A percentile compares a stretch with the other conserved stretches of the same genome.
These are phyloP conservation scores for Pleurotus tuoliensis DNA, from an alignment of 768 basidiomycete genomes.

Conservation along the genomic window DNA sequence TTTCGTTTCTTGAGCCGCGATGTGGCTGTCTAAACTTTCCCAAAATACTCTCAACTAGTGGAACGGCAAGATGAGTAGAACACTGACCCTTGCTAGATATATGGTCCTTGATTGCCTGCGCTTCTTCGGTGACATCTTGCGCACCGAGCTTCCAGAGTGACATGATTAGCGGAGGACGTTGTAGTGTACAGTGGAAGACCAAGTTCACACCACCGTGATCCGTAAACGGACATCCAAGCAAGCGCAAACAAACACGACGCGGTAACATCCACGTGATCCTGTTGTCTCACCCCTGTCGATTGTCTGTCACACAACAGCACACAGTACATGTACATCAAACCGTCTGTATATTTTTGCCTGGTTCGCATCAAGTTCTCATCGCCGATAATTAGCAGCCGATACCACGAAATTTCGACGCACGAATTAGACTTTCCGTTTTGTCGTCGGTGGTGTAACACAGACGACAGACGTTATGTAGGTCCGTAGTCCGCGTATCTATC, in stretches of 20 bases:
- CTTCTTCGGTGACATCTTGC: slow-evolving; percentile 44
- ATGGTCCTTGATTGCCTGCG: slow-evolving; percentile 43
- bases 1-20: slow-evolving; percentile 43
- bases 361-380: no score
- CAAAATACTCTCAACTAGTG: slow-evolving; percentile 9
- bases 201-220: neutral
- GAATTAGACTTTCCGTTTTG: no score
- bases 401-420: no score
- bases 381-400: no score
- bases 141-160: slow-evolving; percentile 42
- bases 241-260: neutral
- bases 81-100: slow-evolving; percentile 44
- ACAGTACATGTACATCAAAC: no score
- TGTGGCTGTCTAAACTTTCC: slow-evolving; percentile 37
- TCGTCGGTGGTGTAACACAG: no score
- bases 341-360: no score
- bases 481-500: no score
- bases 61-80: neutral
- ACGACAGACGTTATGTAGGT: no score
- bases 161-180: slow-evolving; percentile 29
- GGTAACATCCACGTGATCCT: neutral
- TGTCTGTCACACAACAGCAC: no score
- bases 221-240: neutral
- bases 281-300: neutral
- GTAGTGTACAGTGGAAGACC: neutral